Percentiles rank a stretch among this genome's conserved stretches.
Evolutionary conservation across 75 land plant genomes (phyloP).

Genomic region (Picea glauca): DNA sequence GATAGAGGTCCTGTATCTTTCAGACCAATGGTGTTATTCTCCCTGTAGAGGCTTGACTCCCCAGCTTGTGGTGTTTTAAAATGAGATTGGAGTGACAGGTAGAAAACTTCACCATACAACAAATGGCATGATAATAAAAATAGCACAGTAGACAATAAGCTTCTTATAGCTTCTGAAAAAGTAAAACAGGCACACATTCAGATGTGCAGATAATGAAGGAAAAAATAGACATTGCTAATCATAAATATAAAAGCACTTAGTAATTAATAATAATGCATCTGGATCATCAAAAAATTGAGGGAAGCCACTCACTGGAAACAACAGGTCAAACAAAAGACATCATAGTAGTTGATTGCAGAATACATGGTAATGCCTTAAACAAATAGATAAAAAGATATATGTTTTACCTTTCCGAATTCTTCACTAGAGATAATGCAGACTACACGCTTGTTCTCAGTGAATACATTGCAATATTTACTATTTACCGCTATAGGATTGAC

Average conservation of each 20-base stretch:
- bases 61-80: too few relatives aligned
- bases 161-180: background rate
- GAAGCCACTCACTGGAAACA: background rate
- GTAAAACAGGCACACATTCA: background rate
- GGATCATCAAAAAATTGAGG: background rate
- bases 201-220: background rate
- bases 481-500: conserved; percentile 98
- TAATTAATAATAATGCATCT: background rate
- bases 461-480: conserved; percentile 95
- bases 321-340: background rate
- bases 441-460: conserved; percentile 92
- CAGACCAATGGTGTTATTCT: too few relatives aligned
- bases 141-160: background rate
- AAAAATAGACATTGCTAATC: background rate
- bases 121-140: background rate
- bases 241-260: background rate
- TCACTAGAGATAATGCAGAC: conserved; percentile 67
- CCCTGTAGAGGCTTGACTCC: too few relatives aligned
- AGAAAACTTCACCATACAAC: background rate
- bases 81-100: background rate
- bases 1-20: too few relatives aligned
- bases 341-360: background rate
- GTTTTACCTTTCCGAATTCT: conserved; percentile 82
- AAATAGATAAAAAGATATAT: background rate
- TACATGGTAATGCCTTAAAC: background rate